Evolutionary conservation across 257 asterid species (phyloP).

Genomic region (Fraxinus quadrangulata): DNA sequence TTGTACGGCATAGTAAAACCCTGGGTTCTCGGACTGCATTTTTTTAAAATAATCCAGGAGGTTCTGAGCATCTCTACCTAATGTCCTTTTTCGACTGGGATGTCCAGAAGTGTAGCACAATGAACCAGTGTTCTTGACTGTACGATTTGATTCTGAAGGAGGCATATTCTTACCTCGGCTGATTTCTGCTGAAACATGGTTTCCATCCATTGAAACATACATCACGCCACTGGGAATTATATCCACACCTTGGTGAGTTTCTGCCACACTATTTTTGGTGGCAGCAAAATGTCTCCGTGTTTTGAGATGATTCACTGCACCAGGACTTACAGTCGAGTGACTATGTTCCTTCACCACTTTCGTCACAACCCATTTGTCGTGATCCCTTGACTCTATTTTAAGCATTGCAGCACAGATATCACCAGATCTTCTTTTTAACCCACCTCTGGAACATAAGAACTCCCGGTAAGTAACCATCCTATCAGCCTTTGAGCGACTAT

Average conservation of each 20-base stretch:
- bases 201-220: slow-evolving; percentile 74
- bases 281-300: slow-evolving; percentile 60
- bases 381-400: slow-evolving; percentile 53
- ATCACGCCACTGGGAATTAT: slow-evolving; percentile 74
- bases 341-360: slow-evolving; percentile 69
- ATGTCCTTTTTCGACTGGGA: slow-evolving; percentile 48
- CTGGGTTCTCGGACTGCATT: slow-evolving; percentile 93
- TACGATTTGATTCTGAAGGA: slow-evolving; percentile 40
- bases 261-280: slow-evolving; percentile 45
- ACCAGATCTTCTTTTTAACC: slow-evolving; percentile 50
- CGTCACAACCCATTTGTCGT: slow-evolving; percentile 66
- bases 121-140: slow-evolving; percentile 36
- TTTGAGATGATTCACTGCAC: slow-evolving; percentile 55
- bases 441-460: slow-evolving; percentile 56
- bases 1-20: slow-evolving; percentile 91
- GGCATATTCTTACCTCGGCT: slow-evolving; percentile 42
- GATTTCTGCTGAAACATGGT: slow-evolving; percentile 39
- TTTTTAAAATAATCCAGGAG: slow-evolving; percentile 85
- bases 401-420: slow-evolving; percentile 77
- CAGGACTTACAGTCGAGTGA: slow-evolving; percentile 45
- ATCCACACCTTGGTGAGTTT: slow-evolving; percentile 43
- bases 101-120: slow-evolving; percentile 39
- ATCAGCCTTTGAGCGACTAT: slow-evolving; percentile 41
- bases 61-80: slow-evolving; percentile 87
- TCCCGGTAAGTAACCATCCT: slow-evolving; percentile 40